These are phyloP conservation scores for Hansenula lynferdii DNA, from an alignment of 1,139 yeast species.

Conservation along the genomic window DNA sequence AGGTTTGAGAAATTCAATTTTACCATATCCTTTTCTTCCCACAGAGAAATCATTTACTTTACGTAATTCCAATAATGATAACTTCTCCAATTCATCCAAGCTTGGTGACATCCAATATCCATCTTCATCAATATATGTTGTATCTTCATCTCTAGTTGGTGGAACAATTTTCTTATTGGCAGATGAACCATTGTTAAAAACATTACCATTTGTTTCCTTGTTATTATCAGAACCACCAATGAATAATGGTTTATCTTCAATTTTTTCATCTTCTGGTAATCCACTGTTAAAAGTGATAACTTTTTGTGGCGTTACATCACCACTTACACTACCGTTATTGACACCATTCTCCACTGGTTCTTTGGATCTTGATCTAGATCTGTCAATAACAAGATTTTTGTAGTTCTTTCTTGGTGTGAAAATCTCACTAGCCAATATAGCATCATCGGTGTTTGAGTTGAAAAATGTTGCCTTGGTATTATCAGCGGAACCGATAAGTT, in stretches of 20 bases:
- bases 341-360: background rate
- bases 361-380: slow-evolving; percentile 14
- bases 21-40: slow-evolving; percentile 79
- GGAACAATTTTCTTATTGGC: background rate
- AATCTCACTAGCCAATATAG: slow-evolving; percentile 66
- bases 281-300: slow-evolving; percentile 14
- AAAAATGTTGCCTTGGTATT: slow-evolving; percentile 21
- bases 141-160: slow-evolving; percentile 25
- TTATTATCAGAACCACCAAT: background rate
- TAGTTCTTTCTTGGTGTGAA: slow-evolving; percentile 62
- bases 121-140: slow-evolving; percentile 45
- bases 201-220: background rate
- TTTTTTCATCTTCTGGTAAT: slow-evolving; percentile 6
- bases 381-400: slow-evolving; percentile 53
- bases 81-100: slow-evolving; percentile 51
- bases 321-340: slow-evolving; percentile 12
- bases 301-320: slow-evolving; percentile 10
- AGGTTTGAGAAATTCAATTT: slow-evolving; percentile 69
- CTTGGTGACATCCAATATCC: slow-evolving; percentile 92
- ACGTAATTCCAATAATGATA: slow-evolving; percentile 60
- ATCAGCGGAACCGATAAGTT: slow-evolving; percentile 18
- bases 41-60: slow-evolving; percentile 62
- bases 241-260: slow-evolving; percentile 2
- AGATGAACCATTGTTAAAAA: background rate
- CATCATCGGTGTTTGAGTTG: slow-evolving; percentile 50